phyloP scores from a whole-genome alignment of 139 green algal genomes.

The Desmodesmus armatus region DNA sequence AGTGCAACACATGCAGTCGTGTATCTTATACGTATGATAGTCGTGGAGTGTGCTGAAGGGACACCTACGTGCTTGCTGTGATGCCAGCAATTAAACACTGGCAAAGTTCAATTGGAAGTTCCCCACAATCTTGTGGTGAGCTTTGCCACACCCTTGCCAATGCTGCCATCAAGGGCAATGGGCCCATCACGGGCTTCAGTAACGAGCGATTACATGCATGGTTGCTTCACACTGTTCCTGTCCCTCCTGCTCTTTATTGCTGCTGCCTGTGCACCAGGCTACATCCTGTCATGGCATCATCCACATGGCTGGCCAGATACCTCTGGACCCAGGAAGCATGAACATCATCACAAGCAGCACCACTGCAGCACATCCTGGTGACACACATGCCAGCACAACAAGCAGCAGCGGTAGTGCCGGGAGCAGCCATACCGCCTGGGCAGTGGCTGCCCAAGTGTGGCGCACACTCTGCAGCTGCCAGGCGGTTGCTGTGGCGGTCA shows the following conservation, averaged over 20 bases:
- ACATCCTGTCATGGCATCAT: conserved; percentile 54
- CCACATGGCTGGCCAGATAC: conserved; percentile 69
- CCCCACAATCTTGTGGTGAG: too few relatives aligned
- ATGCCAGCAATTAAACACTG: too few relatives aligned
- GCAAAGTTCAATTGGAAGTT: too few relatives aligned
- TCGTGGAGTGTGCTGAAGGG: too few relatives aligned
- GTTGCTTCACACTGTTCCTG: background rate
- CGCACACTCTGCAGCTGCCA: conserved; percentile 67
- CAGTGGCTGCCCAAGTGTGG: conserved; percentile 42
- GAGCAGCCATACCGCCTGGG: background rate
- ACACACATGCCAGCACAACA: background rate
- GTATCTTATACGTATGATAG: too few relatives aligned
- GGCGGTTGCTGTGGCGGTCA: conserved; percentile 69
- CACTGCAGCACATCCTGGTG: background rate
- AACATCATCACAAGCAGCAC: conserved; percentile 50
- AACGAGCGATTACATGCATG: background rate
- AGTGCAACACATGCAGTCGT: too few relatives aligned
- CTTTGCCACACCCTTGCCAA: too few relatives aligned
- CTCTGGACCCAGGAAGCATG: conserved; percentile 84
- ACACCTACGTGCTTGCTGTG: too few relatives aligned
- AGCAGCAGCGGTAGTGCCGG: conserved; percentile 1
- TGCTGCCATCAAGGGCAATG: too few relatives aligned
- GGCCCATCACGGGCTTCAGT: background rate
- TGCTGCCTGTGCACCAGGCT: conserved; percentile 53
- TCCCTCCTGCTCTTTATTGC: background rate